Evolutionary conservation across 2,329 filamentous ascomycete genomes (phyloP).

Genomic region (Alternaria infectoria): DNA sequence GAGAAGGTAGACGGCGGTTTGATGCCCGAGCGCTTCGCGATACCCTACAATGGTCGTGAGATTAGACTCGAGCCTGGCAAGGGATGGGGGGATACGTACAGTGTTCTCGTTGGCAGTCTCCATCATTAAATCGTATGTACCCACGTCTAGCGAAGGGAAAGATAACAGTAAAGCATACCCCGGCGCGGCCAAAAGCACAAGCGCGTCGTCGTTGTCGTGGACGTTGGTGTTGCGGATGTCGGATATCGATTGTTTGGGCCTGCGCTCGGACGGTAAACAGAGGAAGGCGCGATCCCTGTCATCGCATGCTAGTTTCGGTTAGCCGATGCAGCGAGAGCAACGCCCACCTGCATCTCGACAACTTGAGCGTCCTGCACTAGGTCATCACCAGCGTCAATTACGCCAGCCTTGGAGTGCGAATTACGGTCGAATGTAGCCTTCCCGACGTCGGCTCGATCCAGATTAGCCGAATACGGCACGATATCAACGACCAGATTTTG

Average conservation of each 20-base stretch:
- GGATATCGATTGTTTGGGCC: conserved; percentile 15
- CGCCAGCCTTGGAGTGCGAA: not conserved
- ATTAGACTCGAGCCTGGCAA: conserved; percentile 21
- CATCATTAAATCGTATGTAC: conserved; percentile 13
- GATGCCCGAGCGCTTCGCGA: conserved; percentile 39
- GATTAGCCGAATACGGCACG: not conserved
- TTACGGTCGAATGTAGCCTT: not conserved
- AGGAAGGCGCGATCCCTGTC: conserved; percentile 9
- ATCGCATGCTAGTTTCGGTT: conserved; percentile 3
- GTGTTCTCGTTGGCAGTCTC: conserved; percentile 39
- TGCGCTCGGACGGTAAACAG: conserved; percentile 17
- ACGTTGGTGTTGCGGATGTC: conserved; percentile 5
- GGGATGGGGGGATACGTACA: conserved; percentile 22
- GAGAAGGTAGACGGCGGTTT: conserved; percentile 37
- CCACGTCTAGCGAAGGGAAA: conserved; percentile 3
- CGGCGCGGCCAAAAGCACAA: conserved; percentile 4
- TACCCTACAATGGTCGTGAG: conserved; percentile 20
- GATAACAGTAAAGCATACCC: conserved; percentile 12
- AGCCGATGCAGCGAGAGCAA: not conserved
- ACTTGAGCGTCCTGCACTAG: not conserved
- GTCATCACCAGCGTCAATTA: not conserved
- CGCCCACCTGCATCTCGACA: not conserved
- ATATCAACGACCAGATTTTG: not conserved
- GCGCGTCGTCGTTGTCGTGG: conserved; percentile 7
- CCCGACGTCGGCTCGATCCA: not conserved